A percentile compares a stretch with the other conserved stretches of the same genome.
Conservation (phyloP, 129 eudicot genomes). For the Artemisia tridentata region DNA sequence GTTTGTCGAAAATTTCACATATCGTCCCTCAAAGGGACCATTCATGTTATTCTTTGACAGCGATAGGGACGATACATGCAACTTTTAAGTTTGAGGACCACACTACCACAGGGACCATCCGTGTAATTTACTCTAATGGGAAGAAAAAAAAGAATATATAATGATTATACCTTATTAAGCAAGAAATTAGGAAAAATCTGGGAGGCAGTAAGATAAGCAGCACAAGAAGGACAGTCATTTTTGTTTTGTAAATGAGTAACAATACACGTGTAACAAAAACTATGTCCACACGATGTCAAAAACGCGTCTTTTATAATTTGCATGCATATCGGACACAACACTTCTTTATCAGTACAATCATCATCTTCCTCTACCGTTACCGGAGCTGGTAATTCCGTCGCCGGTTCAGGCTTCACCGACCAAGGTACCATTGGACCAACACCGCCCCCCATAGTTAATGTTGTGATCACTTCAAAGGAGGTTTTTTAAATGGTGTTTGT, state of each 20-base stretch:
- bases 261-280: slow-evolving; percentile 86
- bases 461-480: too few species aligned
- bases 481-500: not conserved
- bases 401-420: slow-evolving; percentile 55
- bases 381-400: slow-evolving; percentile 16
- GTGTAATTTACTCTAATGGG: too few species aligned
- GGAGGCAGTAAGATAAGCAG: slow-evolving; percentile 49
- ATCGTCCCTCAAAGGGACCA: too few species aligned
- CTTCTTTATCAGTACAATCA: slow-evolving; percentile 45
- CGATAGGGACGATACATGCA: too few species aligned
- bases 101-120: too few species aligned
- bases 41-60: too few species aligned
- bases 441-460: slow-evolving; percentile 42
- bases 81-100: too few species aligned
- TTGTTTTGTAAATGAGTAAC: slow-evolving; percentile 77
- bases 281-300: slow-evolving; percentile 85
- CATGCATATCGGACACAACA: slow-evolving; percentile 92
- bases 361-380: not conserved
- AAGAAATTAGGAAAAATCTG: slow-evolving; percentile 81
- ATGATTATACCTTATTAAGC: slow-evolving; percentile 58
- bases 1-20: too few species aligned
- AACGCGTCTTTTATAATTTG: slow-evolving; percentile 87
- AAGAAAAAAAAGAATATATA: too few species aligned
- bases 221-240: slow-evolving; percentile 85
- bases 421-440: slow-evolving; percentile 54